Evolutionary conservation across 2,329 filamentous ascomycete genomes (phyloP).

Genomic region (Ilyonectria sp.): DNA sequence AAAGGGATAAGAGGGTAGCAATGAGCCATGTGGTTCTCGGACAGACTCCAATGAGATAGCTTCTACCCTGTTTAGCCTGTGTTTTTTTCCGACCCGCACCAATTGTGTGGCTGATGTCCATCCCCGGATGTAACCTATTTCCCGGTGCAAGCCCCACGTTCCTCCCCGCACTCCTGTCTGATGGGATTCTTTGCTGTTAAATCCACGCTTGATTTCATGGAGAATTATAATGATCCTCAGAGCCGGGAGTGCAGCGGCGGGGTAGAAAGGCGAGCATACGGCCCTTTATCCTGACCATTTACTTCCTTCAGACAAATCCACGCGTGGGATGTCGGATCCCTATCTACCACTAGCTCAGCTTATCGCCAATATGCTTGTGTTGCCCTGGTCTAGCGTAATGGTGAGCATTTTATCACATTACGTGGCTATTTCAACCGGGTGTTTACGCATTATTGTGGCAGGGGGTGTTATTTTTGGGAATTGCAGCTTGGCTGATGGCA

Average conservation of each 20-base stretch:
- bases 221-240: background rate
- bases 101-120: background rate
- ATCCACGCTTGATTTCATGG: background rate
- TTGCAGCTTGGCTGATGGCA: too few relatives aligned
- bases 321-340: too few relatives aligned
- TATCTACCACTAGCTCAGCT: too few relatives aligned
- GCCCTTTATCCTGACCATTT: background rate
- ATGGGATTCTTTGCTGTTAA: background rate
- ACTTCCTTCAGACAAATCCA: background rate
- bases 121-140: conserved; percentile 5
- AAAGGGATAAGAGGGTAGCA: background rate
- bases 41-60: background rate
- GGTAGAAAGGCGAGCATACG: background rate
- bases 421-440: too few relatives aligned
- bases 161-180: conserved; percentile 1
- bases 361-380: too few relatives aligned
- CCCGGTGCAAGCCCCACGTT: conserved; percentile 1
- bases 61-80: conserved; percentile 13
- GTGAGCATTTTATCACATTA: too few relatives aligned
- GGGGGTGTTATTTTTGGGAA: too few relatives aligned
- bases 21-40: background rate
- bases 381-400: too few relatives aligned
- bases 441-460: too few relatives aligned
- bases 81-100: conserved; percentile 13
- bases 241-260: background rate